Percentiles rank a stretch among this genome's conserved stretches.
Evolutionary conservation across 768 basidiomycete genomes (phyloP).

Genomic region (Cyclocybe aegerita): DNA sequence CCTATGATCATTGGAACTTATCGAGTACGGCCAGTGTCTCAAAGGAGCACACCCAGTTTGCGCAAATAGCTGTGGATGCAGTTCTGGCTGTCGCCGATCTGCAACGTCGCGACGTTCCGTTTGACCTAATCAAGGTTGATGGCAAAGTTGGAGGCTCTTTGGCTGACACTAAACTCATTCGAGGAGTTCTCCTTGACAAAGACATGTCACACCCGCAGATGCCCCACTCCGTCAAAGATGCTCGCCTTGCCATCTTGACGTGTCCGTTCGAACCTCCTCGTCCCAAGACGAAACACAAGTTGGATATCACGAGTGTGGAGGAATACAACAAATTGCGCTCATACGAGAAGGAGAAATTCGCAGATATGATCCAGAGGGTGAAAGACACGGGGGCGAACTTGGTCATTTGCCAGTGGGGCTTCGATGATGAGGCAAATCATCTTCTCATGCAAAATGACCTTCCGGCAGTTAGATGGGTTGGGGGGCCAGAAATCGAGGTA

Average conservation of each 20-base stretch:
- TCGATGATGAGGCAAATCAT: constrained; percentile 99
- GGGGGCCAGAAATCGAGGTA: constrained; percentile 97
- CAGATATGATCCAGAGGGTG: constrained; percentile 94
- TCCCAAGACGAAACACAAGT: constrained; percentile 98
- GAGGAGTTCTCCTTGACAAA: constrained; percentile 98
- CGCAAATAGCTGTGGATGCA: constrained; percentile 96
- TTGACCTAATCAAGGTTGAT: constrained; percentile 98
- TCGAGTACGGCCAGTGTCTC: constrained; percentile 67
- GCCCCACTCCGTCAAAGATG: constrained; percentile 86
- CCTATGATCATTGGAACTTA: background rate
- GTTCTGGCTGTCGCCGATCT: constrained; percentile 95
- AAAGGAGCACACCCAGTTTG: constrained; percentile 93
- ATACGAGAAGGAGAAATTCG: constrained; percentile 96
- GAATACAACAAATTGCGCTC: constrained; percentile 94
- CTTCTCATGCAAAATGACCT: constrained; percentile 96
- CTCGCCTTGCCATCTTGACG: constrained; percentile 93
- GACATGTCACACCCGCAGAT: constrained; percentile 99
- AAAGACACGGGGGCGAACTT: constrained; percentile 97
- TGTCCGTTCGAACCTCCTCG: constrained; percentile 99
- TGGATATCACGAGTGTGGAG: constrained; percentile 95
- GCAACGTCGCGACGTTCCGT: constrained; percentile 91
- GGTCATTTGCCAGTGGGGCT: constrained; percentile 99
- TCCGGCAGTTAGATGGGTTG: constrained; percentile 98
- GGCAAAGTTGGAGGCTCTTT: constrained; percentile 98
- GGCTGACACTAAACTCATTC: constrained; percentile 92